Conservation (phyloP, 306 rosid genomes). For the Betula pendula region DNA sequence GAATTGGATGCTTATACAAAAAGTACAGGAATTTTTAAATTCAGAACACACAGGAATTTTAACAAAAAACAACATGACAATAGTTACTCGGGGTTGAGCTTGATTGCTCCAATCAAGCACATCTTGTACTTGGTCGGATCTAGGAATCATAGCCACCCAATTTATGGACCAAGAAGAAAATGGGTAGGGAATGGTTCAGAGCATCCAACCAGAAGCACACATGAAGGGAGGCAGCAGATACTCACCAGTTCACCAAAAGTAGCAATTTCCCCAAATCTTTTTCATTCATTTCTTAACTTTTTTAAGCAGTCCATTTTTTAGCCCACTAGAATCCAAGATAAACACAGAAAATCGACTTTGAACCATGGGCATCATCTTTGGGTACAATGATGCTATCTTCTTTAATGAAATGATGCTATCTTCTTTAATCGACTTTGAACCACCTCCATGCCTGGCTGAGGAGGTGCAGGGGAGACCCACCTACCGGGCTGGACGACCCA, state of each 20-base stretch:
- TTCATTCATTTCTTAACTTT: not conserved
- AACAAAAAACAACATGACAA: not conserved
- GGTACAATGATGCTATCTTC: too few relatives aligned
- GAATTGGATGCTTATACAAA: not conserved
- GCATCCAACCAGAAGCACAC: not conserved
- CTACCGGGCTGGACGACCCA: too few relatives aligned
- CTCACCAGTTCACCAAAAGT: not conserved
- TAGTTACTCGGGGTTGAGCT: constrained; percentile 2
- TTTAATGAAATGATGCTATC: too few relatives aligned
- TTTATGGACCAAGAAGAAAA: not conserved
- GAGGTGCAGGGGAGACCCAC: too few relatives aligned
- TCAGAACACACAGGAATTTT: not conserved
- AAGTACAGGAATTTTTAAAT: not conserved
- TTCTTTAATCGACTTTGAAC: too few relatives aligned
- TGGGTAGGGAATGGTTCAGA: not conserved
- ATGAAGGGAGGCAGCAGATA: not conserved
- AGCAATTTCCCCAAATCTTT: not conserved
- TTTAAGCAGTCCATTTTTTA: not conserved
- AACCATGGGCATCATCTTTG: not conserved
- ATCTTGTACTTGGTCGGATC: not conserved
- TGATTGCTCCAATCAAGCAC: not conserved
- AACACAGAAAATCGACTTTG: not conserved
- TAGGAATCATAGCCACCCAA: not conserved
- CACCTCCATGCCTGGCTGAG: too few relatives aligned
- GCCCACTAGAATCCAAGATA: not conserved